phyloP scores from a whole-genome alignment of 257 asterid species.

The Solanum gandarillasii region DNA sequence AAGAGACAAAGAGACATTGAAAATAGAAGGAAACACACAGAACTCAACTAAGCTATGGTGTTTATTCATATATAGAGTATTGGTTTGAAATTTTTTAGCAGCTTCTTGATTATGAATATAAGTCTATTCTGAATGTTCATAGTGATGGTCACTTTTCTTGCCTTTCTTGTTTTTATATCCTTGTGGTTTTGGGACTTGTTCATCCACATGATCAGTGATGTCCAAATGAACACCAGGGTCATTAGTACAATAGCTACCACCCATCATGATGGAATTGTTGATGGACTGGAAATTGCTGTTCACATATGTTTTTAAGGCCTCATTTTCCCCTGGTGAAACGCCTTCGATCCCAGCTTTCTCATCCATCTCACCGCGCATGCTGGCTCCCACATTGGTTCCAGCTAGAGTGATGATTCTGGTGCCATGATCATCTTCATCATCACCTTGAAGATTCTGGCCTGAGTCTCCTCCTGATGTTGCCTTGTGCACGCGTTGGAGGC shows the following conservation, averaged over 20 bases:
- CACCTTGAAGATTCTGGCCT: background rate
- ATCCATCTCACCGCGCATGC: slow-evolving; percentile 65
- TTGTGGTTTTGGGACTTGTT: background rate
- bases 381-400: slow-evolving; percentile 78
- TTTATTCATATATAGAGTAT: background rate
- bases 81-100: background rate
- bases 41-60: background rate
- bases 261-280: slow-evolving; percentile 90
- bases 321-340: slow-evolving; percentile 23
- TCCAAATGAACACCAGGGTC: slow-evolving; percentile 95
- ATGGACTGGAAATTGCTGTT: slow-evolving; percentile 89
- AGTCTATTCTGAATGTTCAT: slow-evolving; percentile 8
- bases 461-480: slow-evolving; percentile 23
- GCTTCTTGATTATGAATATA: background rate
- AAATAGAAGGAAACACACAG: background rate
- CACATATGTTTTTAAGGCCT: slow-evolving; percentile 45
- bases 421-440: slow-evolving; percentile 36
- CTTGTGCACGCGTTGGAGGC: slow-evolving; percentile 37
- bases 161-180: slow-evolving; percentile 23
- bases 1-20: background rate
- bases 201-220: slow-evolving; percentile 38
- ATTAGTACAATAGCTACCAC: slow-evolving; percentile 57
- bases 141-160: slow-evolving; percentile 20
- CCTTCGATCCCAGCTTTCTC: slow-evolving; percentile 20
- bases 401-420: slow-evolving; percentile 68